phyloP scores from a whole-genome alignment of 2,329 filamentous ascomycete genomes.

The Sporothrix variecibatus region DNA sequence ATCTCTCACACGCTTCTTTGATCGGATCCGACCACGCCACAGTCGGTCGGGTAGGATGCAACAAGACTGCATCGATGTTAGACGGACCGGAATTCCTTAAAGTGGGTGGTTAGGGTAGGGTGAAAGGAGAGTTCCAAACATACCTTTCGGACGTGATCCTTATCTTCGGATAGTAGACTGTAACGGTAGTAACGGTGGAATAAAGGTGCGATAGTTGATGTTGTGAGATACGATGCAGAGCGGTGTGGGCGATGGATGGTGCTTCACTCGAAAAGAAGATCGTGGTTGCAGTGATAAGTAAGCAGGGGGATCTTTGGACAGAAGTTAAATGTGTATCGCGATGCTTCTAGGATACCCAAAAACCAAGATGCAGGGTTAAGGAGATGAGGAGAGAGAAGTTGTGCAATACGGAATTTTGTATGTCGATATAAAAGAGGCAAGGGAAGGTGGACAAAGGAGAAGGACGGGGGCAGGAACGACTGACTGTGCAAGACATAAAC shows the following conservation, averaged over 20 bases:
- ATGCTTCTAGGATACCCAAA: not conserved
- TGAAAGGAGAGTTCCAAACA: not conserved
- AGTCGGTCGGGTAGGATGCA: not conserved
- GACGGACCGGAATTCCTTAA: not conserved
- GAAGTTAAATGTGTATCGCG: not conserved
- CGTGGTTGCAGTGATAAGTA: not conserved
- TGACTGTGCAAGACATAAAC: constrained; percentile 7
- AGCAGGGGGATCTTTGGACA: not conserved
- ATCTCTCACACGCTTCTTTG: not conserved
- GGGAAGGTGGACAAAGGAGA: not conserved
- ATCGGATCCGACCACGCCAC: not conserved
- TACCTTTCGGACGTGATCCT: not conserved
- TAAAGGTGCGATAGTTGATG: not conserved
- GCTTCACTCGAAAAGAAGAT: not conserved
- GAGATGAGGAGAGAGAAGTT: not conserved
- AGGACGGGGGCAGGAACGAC: not conserved
- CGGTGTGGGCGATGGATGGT: not conserved
- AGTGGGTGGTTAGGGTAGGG: not conserved
- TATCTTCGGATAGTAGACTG: not conserved
- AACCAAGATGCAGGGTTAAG: not conserved
- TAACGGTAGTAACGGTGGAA: not conserved
- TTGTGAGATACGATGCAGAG: not conserved
- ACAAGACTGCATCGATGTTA: not conserved
- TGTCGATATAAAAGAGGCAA: not conserved
- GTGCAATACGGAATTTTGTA: not conserved